phyloP scores from a whole-genome alignment of 768 basidiomycete species.

The Trametopsis cervina region DNA sequence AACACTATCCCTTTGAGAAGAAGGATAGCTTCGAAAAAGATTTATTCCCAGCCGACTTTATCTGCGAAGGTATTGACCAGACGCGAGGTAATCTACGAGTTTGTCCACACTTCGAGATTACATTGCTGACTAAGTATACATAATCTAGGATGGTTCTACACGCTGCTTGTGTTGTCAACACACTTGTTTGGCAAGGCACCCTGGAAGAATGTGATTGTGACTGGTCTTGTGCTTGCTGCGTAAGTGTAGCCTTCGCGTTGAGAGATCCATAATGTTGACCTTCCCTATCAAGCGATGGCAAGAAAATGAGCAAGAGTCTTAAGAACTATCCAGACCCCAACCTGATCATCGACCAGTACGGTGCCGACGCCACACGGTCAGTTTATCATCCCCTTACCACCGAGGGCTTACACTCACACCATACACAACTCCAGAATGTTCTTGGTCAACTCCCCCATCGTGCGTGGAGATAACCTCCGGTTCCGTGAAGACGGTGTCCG shows the following conservation, averaged over 20 bases:
- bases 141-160: slow-evolving; percentile 86
- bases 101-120: neutral
- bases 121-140: neutral
- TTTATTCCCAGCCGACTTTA: slow-evolving; percentile 87
- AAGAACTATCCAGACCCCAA: slow-evolving; percentile 97
- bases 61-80: slow-evolving; percentile 98
- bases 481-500: slow-evolving; percentile 98
- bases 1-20: slow-evolving; percentile 98
- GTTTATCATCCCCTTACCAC: neutral
- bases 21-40: slow-evolving; percentile 76
- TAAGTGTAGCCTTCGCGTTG: slow-evolving; percentile 31
- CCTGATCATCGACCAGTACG: slow-evolving; percentile 82
- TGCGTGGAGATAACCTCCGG: slow-evolving; percentile 93
- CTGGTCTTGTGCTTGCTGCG: slow-evolving; percentile 93
- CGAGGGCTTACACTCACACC: neutral
- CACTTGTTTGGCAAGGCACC: slow-evolving; percentile 91
- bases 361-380: slow-evolving; percentile 91
- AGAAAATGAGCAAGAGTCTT: slow-evolving; percentile 99
- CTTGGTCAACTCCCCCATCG: slow-evolving; percentile 97
- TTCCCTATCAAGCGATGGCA: slow-evolving; percentile 64
- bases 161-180: slow-evolving; percentile 90
- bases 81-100: slow-evolving; percentile 50
- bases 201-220: slow-evolving; percentile 97
- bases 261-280: neutral
- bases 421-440: slow-evolving; percentile 64